phyloP scores from a whole-genome alignment of 2,329 filamentous ascomycete species.

The Trichoderma asperellum region DNA sequence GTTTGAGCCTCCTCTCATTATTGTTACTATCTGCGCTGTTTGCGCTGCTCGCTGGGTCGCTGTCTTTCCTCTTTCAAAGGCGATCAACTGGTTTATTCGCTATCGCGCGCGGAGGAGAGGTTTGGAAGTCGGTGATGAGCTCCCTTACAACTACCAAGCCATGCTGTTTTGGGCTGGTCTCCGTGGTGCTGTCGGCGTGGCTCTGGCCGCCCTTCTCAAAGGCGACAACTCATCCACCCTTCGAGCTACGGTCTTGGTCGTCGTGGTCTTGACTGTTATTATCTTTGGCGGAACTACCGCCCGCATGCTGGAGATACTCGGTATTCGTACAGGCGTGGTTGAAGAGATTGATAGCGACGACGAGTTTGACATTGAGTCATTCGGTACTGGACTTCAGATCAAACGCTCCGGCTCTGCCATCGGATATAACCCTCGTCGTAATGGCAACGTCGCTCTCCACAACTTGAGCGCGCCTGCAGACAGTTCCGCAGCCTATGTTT shows the following conservation, averaged over 20 bases:
- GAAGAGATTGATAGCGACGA: slow-evolving; percentile 98
- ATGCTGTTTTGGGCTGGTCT: slow-evolving; percentile 99
- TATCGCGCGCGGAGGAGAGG: slow-evolving; percentile 81
- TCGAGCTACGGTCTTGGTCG: slow-evolving; percentile 93
- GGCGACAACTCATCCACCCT: slow-evolving; percentile 82
- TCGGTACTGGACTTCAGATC: slow-evolving; percentile 73
- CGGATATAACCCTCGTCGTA: slow-evolving; percentile 73
- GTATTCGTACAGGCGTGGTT: slow-evolving; percentile 94
- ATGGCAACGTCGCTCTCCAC: slow-evolving; percentile 63
- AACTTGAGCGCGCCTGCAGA: slow-evolving; percentile 49
- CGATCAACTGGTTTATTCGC: slow-evolving; percentile 90
- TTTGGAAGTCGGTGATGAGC: slow-evolving; percentile 75
- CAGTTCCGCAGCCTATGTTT: slow-evolving; percentile 54
- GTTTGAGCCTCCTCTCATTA: slow-evolving; percentile 94
- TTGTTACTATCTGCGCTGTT: slow-evolving; percentile 88
- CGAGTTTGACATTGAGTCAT: slow-evolving; percentile 92
- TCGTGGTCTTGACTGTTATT: slow-evolving; percentile 96
- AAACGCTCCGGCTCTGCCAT: slow-evolving; percentile 78
- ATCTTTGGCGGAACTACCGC: slow-evolving; percentile 98
- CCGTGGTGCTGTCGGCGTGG: slow-evolving; percentile 92
- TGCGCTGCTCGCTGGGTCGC: slow-evolving; percentile 91
- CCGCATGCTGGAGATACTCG: slow-evolving; percentile 94
- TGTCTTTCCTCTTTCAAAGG: slow-evolving; percentile 86
- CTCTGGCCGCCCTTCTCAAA: slow-evolving; percentile 83
- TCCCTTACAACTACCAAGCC: slow-evolving; percentile 95